phyloP scores from a whole-genome alignment of 2,329 filamentous ascomycete species.

The Hyphodiscus sp. region DNA sequence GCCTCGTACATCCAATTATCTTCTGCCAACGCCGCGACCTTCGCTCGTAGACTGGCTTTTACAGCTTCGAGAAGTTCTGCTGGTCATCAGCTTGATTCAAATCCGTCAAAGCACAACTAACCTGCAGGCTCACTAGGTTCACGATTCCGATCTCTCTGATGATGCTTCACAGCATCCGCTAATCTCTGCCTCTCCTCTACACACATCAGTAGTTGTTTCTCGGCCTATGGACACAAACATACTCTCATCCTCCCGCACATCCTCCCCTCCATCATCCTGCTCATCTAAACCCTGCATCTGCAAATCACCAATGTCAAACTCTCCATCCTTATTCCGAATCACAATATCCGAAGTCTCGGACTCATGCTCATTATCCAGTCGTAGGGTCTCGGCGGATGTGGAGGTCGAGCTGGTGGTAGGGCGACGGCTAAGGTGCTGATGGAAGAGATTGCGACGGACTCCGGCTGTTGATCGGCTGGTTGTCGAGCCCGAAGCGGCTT shows the following conservation, averaged over 20 bases:
- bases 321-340: slow-evolving; percentile 55
- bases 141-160: slow-evolving; percentile 48
- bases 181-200: slow-evolving; percentile 54
- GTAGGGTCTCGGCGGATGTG: slow-evolving; percentile 40
- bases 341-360: slow-evolving; percentile 49
- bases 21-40: slow-evolving; percentile 67
- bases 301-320: slow-evolving; percentile 54
- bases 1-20: slow-evolving; percentile 90
- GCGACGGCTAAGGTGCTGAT: slow-evolving; percentile 50
- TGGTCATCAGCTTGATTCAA: slow-evolving; percentile 13
- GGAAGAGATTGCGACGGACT: slow-evolving; percentile 53
- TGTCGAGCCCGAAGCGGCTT: slow-evolving; percentile 15
- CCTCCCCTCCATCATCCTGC: slow-evolving; percentile 43
- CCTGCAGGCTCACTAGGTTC: slow-evolving; percentile 60
- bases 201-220: slow-evolving; percentile 26
- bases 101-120: slow-evolving; percentile 31
- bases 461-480: slow-evolving; percentile 10
- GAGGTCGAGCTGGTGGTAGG: slow-evolving; percentile 41
- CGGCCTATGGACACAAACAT: slow-evolving; percentile 24
- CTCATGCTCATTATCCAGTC: slow-evolving; percentile 41
- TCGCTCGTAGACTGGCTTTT: slow-evolving; percentile 62
- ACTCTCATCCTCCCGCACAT: slow-evolving; percentile 50
- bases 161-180: slow-evolving; percentile 54
- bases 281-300: slow-evolving; percentile 44
- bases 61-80: slow-evolving; percentile 64